Conservation (phyloP, 345 rosid species). For the Mangifera indica region DNA sequence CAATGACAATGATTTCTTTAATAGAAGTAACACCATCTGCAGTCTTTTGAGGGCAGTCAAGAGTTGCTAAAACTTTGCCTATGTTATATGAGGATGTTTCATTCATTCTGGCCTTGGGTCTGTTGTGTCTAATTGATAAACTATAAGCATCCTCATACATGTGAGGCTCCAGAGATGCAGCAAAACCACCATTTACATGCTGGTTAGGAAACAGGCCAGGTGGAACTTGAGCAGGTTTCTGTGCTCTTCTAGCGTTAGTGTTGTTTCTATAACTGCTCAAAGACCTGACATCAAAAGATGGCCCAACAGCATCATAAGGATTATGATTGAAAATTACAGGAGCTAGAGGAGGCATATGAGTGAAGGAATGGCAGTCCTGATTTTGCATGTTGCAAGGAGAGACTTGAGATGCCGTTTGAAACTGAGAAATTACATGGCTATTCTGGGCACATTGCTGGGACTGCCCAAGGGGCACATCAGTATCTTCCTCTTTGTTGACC, state of each 20-base stretch:
- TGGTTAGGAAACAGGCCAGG: conserved; percentile 31
- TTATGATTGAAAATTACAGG: conserved; percentile 29
- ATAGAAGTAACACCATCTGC: conserved; percentile 29
- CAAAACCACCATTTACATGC: conserved; percentile 21
- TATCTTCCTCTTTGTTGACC: conserved; percentile 76
- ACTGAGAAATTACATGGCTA: conserved; percentile 32
- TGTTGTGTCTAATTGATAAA: conserved; percentile 21
- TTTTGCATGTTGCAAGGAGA: conserved; percentile 27
- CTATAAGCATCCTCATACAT: conserved; percentile 12
- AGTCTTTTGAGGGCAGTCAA: conserved; percentile 19
- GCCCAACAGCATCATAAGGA: conserved; percentile 25
- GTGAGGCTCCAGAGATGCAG: conserved; percentile 27
- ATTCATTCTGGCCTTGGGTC: conserved; percentile 26
- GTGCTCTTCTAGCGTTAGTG: conserved; percentile 22
- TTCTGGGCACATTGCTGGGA: conserved; percentile 32
- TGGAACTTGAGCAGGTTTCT: conserved; percentile 25
- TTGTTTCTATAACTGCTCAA: conserved; percentile 25
- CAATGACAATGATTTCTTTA: conserved; percentile 52
- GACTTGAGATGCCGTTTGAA: conserved; percentile 30
- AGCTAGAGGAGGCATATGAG: conserved; percentile 31
- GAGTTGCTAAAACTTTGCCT: conserved; percentile 19
- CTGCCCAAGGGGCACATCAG: conserved; percentile 33
- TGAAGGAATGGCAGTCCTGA: conserved; percentile 28
- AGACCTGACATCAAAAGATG: conserved; percentile 30
- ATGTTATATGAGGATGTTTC: conserved; percentile 9